phyloP scores from a whole-genome alignment of 2,329 filamentous ascomycete species.

The Arthrobotrys pseudoclavata region DNA sequence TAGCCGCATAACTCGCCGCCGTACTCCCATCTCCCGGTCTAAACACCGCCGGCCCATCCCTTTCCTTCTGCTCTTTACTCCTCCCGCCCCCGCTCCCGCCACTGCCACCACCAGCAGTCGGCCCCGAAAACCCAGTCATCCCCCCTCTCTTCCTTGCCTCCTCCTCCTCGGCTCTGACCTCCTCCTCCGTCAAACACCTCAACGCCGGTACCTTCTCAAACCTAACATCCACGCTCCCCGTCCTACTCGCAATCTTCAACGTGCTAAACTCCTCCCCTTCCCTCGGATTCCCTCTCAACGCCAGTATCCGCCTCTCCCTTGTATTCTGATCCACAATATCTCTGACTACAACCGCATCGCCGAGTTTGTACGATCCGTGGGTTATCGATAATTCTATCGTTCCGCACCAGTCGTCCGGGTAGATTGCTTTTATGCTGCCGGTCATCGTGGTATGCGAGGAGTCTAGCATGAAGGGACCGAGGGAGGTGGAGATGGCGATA shows the following conservation, averaged over 20 bases:
- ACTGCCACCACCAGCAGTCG: background rate
- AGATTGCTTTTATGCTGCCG: slow-evolving; percentile 41
- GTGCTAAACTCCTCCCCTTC: slow-evolving; percentile 56
- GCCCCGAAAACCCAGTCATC: slow-evolving; percentile 4
- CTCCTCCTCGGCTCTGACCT: slow-evolving; percentile 35
- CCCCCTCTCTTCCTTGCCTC: slow-evolving; percentile 21
- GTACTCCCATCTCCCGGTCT: slow-evolving; percentile 17
- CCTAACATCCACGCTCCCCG: slow-evolving; percentile 27
- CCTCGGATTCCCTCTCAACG: slow-evolving; percentile 49
- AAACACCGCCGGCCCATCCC: slow-evolving; percentile 12
- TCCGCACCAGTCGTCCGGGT: slow-evolving; percentile 54
- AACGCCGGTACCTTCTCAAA: slow-evolving; percentile 49
- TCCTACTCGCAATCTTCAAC: slow-evolving; percentile 41
- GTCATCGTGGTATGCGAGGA: slow-evolving; percentile 38
- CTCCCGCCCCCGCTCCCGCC: background rate
- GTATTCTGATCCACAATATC: slow-evolving; percentile 41
- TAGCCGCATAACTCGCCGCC: background rate
- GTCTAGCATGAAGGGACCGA: slow-evolving; percentile 50
- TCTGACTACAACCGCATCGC: slow-evolving; percentile 33
- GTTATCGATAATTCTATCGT: slow-evolving; percentile 42
- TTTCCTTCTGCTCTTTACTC: slow-evolving; percentile 51
- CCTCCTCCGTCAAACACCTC: slow-evolving; percentile 38
- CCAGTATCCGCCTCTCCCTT: slow-evolving; percentile 31
- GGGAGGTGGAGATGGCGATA: slow-evolving; percentile 32
- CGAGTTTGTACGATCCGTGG: slow-evolving; percentile 35